Percentiles rank a stretch among this genome's conserved stretches.
These are phyloP conservation scores for Ashbya aceris DNA, from an alignment of 1,139 yeast species.

Conservation along the genomic window DNA sequence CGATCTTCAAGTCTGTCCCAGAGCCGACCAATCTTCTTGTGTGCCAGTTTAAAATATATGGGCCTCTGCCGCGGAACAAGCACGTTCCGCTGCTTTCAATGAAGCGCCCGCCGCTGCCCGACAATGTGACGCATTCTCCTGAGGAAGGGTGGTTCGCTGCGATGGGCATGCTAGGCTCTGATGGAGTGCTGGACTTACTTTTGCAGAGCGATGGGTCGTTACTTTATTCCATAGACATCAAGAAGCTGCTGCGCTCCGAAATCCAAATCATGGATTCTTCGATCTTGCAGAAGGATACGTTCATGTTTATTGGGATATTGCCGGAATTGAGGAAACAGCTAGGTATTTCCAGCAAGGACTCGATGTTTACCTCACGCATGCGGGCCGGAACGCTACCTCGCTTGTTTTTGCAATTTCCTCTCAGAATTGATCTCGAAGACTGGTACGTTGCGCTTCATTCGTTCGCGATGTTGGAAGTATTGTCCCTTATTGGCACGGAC, in stretches of 20 bases:
- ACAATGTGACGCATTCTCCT: constrained; percentile 7
- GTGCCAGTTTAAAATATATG: constrained; percentile 56
- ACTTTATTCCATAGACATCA: constrained; percentile 55
- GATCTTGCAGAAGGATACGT: constrained; percentile 50
- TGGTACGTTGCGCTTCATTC: constrained; percentile 73
- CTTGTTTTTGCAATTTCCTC: constrained; percentile 53
- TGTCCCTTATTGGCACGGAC: constrained; percentile 24
- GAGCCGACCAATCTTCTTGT: constrained; percentile 40
- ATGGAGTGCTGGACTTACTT: constrained; percentile 56
- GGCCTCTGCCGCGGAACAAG: constrained; percentile 43
- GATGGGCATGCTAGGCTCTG: constrained; percentile 60
- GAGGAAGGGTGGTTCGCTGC: constrained; percentile 67
- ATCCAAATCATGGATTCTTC: constrained; percentile 62
- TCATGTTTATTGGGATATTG: constrained; percentile 50
- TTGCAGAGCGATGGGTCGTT: constrained; percentile 59
- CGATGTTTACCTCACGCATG: constrained; percentile 20
- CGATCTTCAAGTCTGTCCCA: constrained; percentile 7
- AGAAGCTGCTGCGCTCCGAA: constrained; percentile 50
- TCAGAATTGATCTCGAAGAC: constrained; percentile 67
- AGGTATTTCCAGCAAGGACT: constrained; percentile 9
- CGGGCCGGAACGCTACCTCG: constrained; percentile 22
- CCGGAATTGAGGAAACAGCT: constrained; percentile 38
- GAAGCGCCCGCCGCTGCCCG: constrained; percentile 8
- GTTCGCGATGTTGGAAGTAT: constrained; percentile 51
- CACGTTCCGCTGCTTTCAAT: constrained; percentile 31